Evolutionary conservation across 2,329 filamentous ascomycete genomes (phyloP).

Genomic region (Blastomyces percursus): DNA sequence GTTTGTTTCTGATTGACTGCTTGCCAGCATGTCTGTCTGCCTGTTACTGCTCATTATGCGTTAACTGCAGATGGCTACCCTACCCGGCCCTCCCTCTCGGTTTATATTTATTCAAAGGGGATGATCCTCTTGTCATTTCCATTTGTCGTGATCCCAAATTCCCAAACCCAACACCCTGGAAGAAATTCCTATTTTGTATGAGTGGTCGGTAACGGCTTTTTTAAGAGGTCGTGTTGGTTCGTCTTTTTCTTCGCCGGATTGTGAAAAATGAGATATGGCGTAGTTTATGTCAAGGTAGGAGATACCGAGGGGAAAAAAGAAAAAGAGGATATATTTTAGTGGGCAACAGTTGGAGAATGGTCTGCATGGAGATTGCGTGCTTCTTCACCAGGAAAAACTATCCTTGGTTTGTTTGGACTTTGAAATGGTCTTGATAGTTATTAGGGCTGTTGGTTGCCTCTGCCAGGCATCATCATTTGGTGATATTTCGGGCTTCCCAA

Average conservation of each 20-base stretch:
- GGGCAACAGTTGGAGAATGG: background rate
- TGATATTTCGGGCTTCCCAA: background rate
- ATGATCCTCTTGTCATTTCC: background rate
- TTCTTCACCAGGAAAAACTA: background rate
- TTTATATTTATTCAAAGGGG: background rate
- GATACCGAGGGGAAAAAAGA: background rate
- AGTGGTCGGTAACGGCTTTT: background rate
- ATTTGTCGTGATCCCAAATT: background rate
- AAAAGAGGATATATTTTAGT: background rate
- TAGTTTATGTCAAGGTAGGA: background rate
- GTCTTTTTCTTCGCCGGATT: background rate
- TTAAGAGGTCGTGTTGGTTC: background rate
- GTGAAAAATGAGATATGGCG: background rate
- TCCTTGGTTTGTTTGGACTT: background rate
- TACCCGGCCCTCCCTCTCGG: background rate
- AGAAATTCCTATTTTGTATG: background rate
- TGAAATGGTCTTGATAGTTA: background rate
- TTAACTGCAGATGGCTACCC: background rate
- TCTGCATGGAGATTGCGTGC: background rate
- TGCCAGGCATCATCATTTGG: too few relatives aligned
- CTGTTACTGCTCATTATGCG: background rate
- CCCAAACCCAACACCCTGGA: background rate
- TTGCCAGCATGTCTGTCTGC: background rate
- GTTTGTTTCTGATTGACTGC: background rate
- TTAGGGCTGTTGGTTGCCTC: background rate